These are phyloP conservation scores for Neurospora sp. DNA, from an alignment of 495 filamentous ascomycete genomes.

Conservation along the genomic window DNA sequence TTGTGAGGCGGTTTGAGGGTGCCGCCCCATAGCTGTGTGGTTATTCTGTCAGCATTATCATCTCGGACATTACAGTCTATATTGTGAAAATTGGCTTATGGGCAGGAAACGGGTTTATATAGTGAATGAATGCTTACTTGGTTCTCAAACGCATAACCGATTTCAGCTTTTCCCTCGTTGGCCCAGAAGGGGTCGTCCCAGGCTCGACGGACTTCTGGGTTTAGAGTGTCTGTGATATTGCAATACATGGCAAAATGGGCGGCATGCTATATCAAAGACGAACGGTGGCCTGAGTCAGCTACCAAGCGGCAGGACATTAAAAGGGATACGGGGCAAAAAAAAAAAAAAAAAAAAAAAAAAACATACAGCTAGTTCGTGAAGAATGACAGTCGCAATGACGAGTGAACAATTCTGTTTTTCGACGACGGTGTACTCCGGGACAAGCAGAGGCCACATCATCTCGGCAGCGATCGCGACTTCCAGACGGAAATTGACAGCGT, in stretches of 20 bases:
- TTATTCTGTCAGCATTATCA: neutral
- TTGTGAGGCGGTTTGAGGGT: neutral
- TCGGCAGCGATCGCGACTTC: constrained; percentile 11
- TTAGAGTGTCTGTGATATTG: neutral
- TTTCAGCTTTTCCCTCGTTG: constrained; percentile 3
- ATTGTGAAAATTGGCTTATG: neutral
- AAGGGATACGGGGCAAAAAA: neutral
- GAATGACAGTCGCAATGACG: constrained; percentile 14
- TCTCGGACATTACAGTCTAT: neutral
- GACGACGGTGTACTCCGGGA: constrained; percentile 14
- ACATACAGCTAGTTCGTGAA: constrained; percentile 25
- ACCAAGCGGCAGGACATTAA: neutral
- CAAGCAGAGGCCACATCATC: constrained; percentile 25
- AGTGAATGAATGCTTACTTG: neutral
- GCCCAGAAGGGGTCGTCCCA: constrained; percentile 11
- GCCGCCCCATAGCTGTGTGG: neutral
- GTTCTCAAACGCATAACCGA: constrained; percentile 18
- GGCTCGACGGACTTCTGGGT: too few relatives aligned
- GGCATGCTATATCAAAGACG: constrained; percentile 14
- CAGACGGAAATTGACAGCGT: neutral
- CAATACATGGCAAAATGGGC: constrained; percentile 3
- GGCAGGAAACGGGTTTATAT: neutral
- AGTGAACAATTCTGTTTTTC: constrained; percentile 21
- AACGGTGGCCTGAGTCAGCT: neutral
- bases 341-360: neutral